These are phyloP conservation scores for Dalbergia oliveri DNA, from an alignment of 306 rosid species.

Conservation along the genomic window DNA sequence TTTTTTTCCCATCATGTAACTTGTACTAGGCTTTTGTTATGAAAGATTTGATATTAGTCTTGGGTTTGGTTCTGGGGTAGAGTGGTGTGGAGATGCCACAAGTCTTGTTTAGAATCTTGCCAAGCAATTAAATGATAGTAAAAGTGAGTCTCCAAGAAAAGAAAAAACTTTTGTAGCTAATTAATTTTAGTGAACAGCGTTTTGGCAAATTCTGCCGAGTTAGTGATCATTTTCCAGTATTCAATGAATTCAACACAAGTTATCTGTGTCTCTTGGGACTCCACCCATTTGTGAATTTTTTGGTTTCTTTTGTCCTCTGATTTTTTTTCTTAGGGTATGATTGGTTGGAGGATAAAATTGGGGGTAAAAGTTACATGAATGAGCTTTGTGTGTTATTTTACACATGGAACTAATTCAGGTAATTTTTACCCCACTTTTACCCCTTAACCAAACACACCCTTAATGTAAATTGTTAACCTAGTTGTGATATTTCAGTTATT, in stretches of 20 bases:
- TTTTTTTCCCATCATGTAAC: too few relatives aligned
- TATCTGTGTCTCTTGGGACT: slow-evolving; percentile 8
- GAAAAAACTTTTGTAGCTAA: slow-evolving; percentile 7
- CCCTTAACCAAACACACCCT: too few relatives aligned
- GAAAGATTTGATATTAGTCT: neutral
- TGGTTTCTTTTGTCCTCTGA: neutral
- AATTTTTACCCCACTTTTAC: too few relatives aligned
- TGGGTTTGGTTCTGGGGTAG: slow-evolving; percentile 15
- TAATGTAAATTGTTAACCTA: slow-evolving; percentile 3
- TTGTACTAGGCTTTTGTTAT: neutral
- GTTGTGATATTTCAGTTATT: slow-evolving; percentile 11
- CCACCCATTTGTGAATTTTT: neutral
- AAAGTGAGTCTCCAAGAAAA: neutral
- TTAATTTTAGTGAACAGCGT: neutral
- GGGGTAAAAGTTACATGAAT: too few relatives aligned
- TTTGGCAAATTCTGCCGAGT: neutral
- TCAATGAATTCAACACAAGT: neutral
- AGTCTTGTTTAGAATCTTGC: neutral
- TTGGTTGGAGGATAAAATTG: too few relatives aligned
- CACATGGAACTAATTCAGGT: too few relatives aligned
- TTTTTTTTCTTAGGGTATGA: neutral
- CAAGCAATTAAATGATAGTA: neutral
- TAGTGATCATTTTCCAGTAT: slow-evolving; percentile 14
- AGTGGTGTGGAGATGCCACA: slow-evolving; percentile 12
- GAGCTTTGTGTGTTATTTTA: too few relatives aligned